Evolutionary conservation across 768 basidiomycete genomes (phyloP).

Genomic region (Galerina marginata): DNA sequence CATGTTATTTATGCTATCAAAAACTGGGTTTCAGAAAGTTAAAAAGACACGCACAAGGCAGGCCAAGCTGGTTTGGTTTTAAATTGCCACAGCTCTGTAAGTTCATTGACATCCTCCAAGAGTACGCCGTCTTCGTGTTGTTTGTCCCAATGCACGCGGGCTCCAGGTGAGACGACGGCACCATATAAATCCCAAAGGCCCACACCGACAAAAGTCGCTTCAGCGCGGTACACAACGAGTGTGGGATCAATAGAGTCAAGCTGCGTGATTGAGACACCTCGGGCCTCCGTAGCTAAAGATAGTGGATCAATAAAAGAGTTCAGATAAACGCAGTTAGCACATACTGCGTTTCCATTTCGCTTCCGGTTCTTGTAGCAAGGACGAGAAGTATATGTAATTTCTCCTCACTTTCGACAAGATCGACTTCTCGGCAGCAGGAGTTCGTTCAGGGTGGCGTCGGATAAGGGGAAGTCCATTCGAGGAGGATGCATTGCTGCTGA

Average conservation of each 20-base stretch:
- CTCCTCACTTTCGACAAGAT: constrained; percentile 87
- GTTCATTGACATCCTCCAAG: constrained; percentile 87
- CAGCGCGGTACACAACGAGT: constrained; percentile 92
- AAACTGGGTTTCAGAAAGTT: constrained; percentile 6
- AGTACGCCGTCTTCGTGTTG: constrained; percentile 85
- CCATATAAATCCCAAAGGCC: constrained; percentile 94
- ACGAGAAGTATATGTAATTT: constrained; percentile 98
- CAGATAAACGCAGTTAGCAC: constrained; percentile 29
- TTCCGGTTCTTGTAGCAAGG: constrained; percentile 94
- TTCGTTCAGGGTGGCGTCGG: constrained; percentile 47
- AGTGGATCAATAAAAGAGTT: constrained; percentile 11
- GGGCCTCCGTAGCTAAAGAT: constrained; percentile 72
- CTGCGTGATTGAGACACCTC: constrained; percentile 93
- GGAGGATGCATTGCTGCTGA: constrained; percentile 53
- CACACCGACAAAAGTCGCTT: constrained; percentile 96
- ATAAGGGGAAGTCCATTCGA: constrained; percentile 42
- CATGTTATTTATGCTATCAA: constrained; percentile 19
- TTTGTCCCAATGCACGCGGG: constrained; percentile 86
- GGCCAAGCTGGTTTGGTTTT: constrained; percentile 95
- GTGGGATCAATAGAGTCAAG: constrained; percentile 98
- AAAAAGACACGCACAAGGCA: constrained; percentile 66
- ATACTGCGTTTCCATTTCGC: constrained; percentile 94
- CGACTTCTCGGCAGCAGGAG: constrained; percentile 75
- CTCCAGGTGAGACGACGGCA: constrained; percentile 85
- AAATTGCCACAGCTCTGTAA: constrained; percentile 93